These are phyloP conservation scores for Penicillium vulpinum DNA, from an alignment of 2,329 filamentous ascomycete genomes.

Conservation along the genomic window DNA sequence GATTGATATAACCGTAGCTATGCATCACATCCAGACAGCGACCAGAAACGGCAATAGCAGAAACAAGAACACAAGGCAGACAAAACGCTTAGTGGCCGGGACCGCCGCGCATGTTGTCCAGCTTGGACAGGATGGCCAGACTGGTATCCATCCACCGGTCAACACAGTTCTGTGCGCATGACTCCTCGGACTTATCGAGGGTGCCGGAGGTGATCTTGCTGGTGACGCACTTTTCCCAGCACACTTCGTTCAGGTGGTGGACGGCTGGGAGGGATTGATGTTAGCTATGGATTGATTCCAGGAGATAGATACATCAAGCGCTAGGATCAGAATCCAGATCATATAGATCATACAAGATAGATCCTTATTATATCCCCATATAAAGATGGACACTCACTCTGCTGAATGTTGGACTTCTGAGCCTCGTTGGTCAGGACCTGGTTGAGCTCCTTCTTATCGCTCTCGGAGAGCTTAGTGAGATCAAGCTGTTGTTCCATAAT, in stretches of 20 bases:
- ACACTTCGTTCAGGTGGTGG: conserved; percentile 70
- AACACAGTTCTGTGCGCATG: conserved; percentile 88
- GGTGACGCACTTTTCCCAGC: conserved; percentile 93
- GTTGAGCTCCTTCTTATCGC: conserved; percentile 84
- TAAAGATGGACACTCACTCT: conserved; percentile 41
- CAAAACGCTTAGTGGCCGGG: conserved; percentile 26
- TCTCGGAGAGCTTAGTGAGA: conserved; percentile 71
- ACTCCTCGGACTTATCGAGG: conserved; percentile 75
- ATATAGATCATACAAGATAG: neutral
- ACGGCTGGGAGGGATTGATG: conserved; percentile 50
- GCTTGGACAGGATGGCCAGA: conserved; percentile 77
- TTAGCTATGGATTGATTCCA: conserved; percentile 6
- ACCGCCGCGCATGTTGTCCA: conserved; percentile 62
- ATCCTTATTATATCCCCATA: neutral
- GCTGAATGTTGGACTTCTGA: conserved; percentile 68
- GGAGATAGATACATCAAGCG: neutral
- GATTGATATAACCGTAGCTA: neutral
- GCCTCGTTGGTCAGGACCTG: conserved; percentile 81
- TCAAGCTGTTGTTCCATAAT: conserved; percentile 55
- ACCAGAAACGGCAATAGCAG: neutral
- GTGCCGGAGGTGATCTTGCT: conserved; percentile 68
- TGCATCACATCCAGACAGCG: neutral
- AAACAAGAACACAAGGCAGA: neutral
- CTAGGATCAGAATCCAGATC: too few relatives aligned
- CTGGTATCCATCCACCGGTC: conserved; percentile 91